phyloP scores from a whole-genome alignment of 495 filamentous ascomycete genomes.

The Neurospora cerealis region DNA sequence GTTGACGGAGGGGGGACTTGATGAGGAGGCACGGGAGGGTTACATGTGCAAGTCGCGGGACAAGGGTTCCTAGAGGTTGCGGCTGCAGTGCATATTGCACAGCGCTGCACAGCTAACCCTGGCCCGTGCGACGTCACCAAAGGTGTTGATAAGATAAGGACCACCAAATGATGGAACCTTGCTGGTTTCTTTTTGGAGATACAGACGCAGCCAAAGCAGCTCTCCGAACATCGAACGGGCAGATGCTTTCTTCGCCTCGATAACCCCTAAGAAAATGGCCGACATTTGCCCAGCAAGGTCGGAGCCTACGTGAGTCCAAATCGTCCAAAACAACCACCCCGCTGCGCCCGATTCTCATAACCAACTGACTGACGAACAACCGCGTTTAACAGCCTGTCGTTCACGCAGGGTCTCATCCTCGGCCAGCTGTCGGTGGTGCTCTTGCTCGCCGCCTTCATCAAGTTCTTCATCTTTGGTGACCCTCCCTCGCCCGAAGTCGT shows the following conservation, averaged over 20 bases:
- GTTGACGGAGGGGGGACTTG: background rate
- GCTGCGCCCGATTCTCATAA: background rate
- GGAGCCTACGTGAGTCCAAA: constrained; percentile 35
- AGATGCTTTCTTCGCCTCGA: background rate
- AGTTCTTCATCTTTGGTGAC: constrained; percentile 99
- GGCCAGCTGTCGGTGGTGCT: constrained; percentile 88
- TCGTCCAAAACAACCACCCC: constrained; percentile 1
- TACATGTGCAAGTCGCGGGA: background rate
- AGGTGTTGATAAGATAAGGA: background rate
- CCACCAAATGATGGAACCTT: background rate
- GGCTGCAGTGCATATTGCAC: background rate
- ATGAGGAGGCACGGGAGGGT: background rate
- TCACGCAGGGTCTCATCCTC: constrained; percentile 86
- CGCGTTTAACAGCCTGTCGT: constrained; percentile 54
- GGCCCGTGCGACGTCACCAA: background rate
- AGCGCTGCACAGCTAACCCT: background rate
- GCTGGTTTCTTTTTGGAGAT: background rate
- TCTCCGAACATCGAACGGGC: background rate
- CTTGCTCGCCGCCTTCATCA: constrained; percentile 88
- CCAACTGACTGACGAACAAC: constrained; percentile 5
- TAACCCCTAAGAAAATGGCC: background rate
- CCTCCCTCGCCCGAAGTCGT: constrained; percentile 70
- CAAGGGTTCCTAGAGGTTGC: background rate
- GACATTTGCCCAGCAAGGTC: constrained; percentile 34
- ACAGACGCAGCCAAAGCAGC: background rate